These are phyloP conservation scores for Plasmodium cynomolgi DNA, from an alignment of 169 alveolate species.

Conservation along the genomic window DNA sequence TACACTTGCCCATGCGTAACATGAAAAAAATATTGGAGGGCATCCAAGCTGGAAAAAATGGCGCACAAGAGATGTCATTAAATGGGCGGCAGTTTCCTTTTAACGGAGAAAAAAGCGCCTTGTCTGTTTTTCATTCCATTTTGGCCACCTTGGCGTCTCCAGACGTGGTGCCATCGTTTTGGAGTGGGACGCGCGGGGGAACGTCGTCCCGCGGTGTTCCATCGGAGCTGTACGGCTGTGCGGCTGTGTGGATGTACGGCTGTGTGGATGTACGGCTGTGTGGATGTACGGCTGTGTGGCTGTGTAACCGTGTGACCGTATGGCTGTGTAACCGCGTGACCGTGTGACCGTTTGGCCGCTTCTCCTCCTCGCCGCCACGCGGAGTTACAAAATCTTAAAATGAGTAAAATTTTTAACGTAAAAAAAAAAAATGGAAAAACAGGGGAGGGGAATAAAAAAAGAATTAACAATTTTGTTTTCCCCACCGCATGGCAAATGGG, in stretches of 20 bases:
- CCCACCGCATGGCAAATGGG: neutral
- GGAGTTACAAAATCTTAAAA: slow-evolving; percentile 7
- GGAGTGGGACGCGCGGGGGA: neutral
- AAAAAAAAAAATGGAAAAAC: neutral
- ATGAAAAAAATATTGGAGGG: neutral
- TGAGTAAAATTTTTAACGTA: neutral
- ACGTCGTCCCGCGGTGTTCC: neutral
- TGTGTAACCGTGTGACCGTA: too few relatives aligned
- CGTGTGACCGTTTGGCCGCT: neutral
- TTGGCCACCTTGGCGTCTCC: neutral
- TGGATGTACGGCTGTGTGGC: too few relatives aligned
- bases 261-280: neutral
- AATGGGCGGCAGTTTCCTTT: neutral
- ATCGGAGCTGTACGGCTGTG: neutral
- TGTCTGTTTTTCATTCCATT: neutral
- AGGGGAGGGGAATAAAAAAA: neutral
- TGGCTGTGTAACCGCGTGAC: too few relatives aligned
- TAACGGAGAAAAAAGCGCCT: neutral
- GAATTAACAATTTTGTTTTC: neutral
- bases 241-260: neutral
- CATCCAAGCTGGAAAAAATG: neutral
- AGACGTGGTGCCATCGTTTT: neutral
- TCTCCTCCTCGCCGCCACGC: neutral
- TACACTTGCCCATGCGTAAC: neutral
- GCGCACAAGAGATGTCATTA: neutral